Conservation (phyloP, 148 eudicot species). For the Suaeda aralocaspica region DNA sequence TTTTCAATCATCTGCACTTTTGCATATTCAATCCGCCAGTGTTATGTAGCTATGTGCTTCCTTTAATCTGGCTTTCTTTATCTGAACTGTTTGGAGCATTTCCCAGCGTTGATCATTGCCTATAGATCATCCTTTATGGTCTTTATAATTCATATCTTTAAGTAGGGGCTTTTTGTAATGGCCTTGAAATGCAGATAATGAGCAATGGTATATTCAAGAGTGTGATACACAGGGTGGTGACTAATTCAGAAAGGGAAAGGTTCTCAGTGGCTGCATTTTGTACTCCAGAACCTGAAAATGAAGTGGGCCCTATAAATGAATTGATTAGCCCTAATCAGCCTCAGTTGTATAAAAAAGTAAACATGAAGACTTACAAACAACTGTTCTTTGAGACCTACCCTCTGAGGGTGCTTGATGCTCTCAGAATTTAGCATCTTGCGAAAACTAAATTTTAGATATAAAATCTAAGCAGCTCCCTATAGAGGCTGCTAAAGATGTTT, state of each 20-base stretch:
- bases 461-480: background rate
- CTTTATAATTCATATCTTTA: background rate
- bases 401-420: conserved; percentile 24
- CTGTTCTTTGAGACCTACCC: conserved; percentile 27
- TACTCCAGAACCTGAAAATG: conserved; percentile 21
- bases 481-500: background rate
- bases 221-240: conserved; percentile 28
- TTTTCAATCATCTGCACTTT: too few relatives aligned
- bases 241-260: conserved; percentile 29
- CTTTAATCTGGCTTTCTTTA: too few relatives aligned
- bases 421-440: conserved; percentile 16
- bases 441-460: too few relatives aligned
- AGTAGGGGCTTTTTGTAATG: background rate
- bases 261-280: conserved; percentile 32
- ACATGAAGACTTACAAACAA: conserved; percentile 17
- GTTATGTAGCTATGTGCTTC: too few relatives aligned
- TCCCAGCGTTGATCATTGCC: too few relatives aligned
- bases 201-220: conserved; percentile 33
- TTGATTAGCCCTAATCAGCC: conserved; percentile 22
- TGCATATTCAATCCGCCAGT: too few relatives aligned
- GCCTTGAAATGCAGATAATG: conserved; percentile 25
- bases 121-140: background rate
- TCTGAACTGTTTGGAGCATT: too few relatives aligned
- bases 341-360: conserved; percentile 20
- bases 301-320: conserved; percentile 19